Base-by-base conservation (phyloP, 2,329 filamentous ascomycete species). In the Leptographium wingfieldii region DNA sequence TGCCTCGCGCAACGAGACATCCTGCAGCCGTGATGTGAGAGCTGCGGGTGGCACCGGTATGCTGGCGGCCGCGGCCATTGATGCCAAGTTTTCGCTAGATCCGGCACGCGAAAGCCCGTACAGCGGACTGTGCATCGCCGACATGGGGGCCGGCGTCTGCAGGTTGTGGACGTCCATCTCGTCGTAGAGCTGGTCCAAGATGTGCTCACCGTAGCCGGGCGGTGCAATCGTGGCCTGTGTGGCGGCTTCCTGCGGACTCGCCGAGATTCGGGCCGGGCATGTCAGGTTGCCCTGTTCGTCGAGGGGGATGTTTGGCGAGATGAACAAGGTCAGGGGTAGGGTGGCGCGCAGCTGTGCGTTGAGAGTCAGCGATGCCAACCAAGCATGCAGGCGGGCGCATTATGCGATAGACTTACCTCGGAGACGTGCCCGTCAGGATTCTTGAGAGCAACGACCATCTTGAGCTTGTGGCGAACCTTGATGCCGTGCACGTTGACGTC, bases 381-480 rank as follows among this genome's bases (percentile, higher is more conserved):
- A 52, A 1, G 12, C 11, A 14, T 10, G 9, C 16, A 52, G 27
- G 27, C 10, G 25, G 27, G 6, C 6, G 12, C 3, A 5, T 14
- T 31, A 9, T 35, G 33, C 9, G 2, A 35, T 11, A 35, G 33
- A 56, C 52, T 46, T 51, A 61, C 59, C 56, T 97, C 92, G 60
- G 92, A 96, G 59, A 92, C 81, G 69, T 97, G 94, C 0, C 92
- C 92, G 70, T 99, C 94, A 0, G 94, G 92, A 67, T 99, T 97
- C 72, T 91, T 87, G 48, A 99, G 81, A 55, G 92, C 90, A 62
- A 97, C 86, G 56, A 90, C 90, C 68, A 97, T 81, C 75, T 92
- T 92, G 66, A 97, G 80, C 74, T 95, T 95, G 73, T 99, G 94
- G 60, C 90, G 82, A 58, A 97, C 82, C 72, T 94, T 96, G 74